These are phyloP conservation scores for Diophrys appendiculata DNA, from an alignment of 73 alveolate genomes.

Conservation along the genomic window DNA sequence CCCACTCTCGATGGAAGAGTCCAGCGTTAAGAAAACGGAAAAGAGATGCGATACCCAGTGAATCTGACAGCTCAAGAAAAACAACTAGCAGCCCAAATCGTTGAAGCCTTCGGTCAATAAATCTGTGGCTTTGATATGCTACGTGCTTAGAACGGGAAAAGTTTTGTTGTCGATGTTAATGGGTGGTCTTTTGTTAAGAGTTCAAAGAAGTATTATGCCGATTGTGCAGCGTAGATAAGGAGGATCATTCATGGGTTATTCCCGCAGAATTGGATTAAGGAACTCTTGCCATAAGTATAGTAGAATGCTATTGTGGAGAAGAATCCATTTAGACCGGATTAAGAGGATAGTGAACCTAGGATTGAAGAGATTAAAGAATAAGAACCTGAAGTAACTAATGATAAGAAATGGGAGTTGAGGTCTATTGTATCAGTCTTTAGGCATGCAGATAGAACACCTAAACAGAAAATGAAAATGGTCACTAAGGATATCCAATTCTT, in stretches of 20 bases:
- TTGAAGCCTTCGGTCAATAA: constrained; percentile 84
- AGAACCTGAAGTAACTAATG: constrained; percentile 26
- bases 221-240: constrained; percentile 47
- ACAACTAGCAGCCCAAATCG: constrained; percentile 91
- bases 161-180: constrained; percentile 98
- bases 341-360: neutral
- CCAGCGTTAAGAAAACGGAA: constrained; percentile 91
- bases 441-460: constrained; percentile 97
- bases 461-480: constrained; percentile 94
- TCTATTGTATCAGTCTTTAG: constrained; percentile 95
- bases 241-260: constrained; percentile 35
- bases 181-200: constrained; percentile 93
- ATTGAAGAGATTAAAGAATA: neutral
- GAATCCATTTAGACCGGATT: neutral
- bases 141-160: constrained; percentile 81
- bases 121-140: constrained; percentile 98
- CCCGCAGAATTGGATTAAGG: constrained; percentile 5
- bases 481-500: constrained; percentile 70
- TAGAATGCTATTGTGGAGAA: neutral
- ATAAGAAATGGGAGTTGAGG: constrained; percentile 87
- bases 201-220: constrained; percentile 37
- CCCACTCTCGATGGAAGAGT: constrained; percentile 96
- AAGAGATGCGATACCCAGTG: constrained; percentile 97
- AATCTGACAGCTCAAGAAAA: constrained; percentile 92
- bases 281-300: neutral